phyloP scores from a whole-genome alignment of 805 yeast species.

The Candida tammaniensis region DNA sequence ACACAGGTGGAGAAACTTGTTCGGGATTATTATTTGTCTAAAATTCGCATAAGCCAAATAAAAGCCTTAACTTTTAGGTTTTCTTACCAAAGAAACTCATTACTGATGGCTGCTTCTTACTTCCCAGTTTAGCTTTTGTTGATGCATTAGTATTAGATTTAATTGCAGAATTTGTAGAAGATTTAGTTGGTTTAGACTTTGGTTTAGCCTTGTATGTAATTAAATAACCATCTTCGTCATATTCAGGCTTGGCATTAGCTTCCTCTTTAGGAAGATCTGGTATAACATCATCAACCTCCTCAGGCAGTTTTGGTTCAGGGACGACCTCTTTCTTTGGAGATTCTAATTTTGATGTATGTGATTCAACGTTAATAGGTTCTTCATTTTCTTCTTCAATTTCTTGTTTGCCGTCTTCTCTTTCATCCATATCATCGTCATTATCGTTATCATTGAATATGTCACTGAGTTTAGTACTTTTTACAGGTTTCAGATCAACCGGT shows the following conservation, averaged over 20 bases:
- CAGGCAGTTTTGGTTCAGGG: conserved; percentile 1
- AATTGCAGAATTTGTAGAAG: conserved; percentile 5
- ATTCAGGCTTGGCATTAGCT: conserved; percentile 12
- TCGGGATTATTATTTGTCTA: too few relatives aligned
- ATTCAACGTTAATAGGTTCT: too few relatives aligned
- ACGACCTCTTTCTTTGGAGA: conserved; percentile 2
- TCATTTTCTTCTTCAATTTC: conserved; percentile 4
- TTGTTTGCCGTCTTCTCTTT: conserved; percentile 2
- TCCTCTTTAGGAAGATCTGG: conserved; percentile 3
- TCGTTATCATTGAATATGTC: conserved; percentile 33
- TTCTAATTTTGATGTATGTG: conserved; percentile 4
- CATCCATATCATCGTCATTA: conserved; percentile 11
- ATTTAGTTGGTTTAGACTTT: conserved; percentile 16
- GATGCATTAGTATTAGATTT: conserved; percentile 11
- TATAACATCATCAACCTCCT: too few relatives aligned
- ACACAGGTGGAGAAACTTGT: conserved; percentile 2
- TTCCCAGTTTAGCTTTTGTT: conserved; percentile 17
- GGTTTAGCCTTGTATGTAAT: conserved; percentile 31
- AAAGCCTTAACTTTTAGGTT: conserved; percentile 1
- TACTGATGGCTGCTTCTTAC: conserved; percentile 42
- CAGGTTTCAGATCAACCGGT: conserved; percentile 13
- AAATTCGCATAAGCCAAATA: too few relatives aligned
- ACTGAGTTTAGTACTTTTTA: conserved; percentile 23
- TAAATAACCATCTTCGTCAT: conserved; percentile 53
- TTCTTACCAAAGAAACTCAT: conserved; percentile 47